Percentiles rank a stretch among this genome's conserved stretches.
Evolutionary conservation across 2,329 filamentous ascomycete genomes (phyloP).

Genomic region (Lasiodiplodia sp.): DNA sequence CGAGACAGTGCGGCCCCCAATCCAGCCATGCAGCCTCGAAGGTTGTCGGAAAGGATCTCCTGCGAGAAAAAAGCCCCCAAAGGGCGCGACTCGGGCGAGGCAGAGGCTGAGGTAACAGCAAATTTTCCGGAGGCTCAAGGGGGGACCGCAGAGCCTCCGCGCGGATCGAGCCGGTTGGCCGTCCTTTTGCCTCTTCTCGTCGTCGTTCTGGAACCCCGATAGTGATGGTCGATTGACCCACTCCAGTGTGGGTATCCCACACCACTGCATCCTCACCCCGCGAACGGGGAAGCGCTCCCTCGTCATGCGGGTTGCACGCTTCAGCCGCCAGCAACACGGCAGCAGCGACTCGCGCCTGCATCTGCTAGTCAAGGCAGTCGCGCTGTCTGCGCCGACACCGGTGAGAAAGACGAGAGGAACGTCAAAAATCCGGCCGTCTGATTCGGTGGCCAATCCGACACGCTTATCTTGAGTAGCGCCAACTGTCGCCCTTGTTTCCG

Average conservation of each 20-base stretch:
- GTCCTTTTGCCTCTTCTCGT: constrained; percentile 4
- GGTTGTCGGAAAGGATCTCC: neutral
- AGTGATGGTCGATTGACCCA: constrained; percentile 14
- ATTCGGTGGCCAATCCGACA: constrained; percentile 1
- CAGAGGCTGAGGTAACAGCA: neutral
- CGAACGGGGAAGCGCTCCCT: neutral
- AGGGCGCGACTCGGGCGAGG: neutral
- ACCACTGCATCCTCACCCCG: constrained; percentile 2
- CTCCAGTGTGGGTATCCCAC: constrained; percentile 21
- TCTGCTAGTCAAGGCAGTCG: neutral
- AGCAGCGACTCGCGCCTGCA: constrained; percentile 5
- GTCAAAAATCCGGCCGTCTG: constrained; percentile 1
- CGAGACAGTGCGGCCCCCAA: neutral
- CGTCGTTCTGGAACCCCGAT: constrained; percentile 13
- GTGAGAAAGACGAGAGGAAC: neutral
- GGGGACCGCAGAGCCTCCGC: constrained; percentile 14
- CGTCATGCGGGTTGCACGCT: constrained; percentile 11
- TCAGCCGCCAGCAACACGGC: constrained; percentile 5
- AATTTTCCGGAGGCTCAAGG: constrained; percentile 13
- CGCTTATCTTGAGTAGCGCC: constrained; percentile 15
- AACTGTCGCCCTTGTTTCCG: constrained; percentile 4
- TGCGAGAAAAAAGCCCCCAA: neutral
- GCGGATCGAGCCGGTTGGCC: constrained; percentile 2
- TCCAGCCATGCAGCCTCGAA: neutral
- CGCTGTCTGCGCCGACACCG: neutral